Conservation (phyloP, 306 rosid species). For the Vigna hirtella region DNA sequence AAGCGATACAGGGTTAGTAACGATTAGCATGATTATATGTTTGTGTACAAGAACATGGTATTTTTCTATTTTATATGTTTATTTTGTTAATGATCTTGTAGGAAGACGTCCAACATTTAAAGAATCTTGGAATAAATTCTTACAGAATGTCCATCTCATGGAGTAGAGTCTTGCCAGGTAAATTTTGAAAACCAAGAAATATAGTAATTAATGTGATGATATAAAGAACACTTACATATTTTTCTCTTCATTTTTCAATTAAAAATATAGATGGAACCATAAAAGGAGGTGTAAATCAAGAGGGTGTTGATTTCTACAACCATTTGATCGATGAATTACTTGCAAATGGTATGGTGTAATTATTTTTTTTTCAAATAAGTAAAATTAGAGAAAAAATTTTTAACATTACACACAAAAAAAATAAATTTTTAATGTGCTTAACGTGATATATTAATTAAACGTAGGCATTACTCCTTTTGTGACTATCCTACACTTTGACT, state of each 20-base stretch:
- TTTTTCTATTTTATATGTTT: background rate
- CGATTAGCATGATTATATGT: background rate
- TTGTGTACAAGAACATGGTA: background rate
- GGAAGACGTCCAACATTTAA: conserved; percentile 47
- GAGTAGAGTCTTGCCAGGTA: conserved; percentile 51
- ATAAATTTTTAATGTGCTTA: background rate
- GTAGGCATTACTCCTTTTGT: conserved; percentile 48
- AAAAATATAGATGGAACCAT: conserved; percentile 41
- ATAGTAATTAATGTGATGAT: too few species aligned
- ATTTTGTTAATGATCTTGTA: background rate
- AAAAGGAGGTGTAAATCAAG: conserved; percentile 50
- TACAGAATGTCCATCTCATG: conserved; percentile 52
- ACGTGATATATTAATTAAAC: background rate
- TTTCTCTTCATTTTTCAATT: background rate
- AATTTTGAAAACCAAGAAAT: background rate
- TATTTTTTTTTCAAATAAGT: background rate
- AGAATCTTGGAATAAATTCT: conserved; percentile 44
- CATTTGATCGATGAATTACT: conserved; percentile 44
- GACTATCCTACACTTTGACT: conserved; percentile 43
- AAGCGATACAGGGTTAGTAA: conserved; percentile 42
- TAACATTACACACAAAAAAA: background rate
- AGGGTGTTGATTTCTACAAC: conserved; percentile 51
- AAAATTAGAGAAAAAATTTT: background rate
- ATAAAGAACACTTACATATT: background rate
- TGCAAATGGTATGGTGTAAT: conserved; percentile 38